Conservation (phyloP, 106 monocot genomes). For the Cymbidium sinense region DNA sequence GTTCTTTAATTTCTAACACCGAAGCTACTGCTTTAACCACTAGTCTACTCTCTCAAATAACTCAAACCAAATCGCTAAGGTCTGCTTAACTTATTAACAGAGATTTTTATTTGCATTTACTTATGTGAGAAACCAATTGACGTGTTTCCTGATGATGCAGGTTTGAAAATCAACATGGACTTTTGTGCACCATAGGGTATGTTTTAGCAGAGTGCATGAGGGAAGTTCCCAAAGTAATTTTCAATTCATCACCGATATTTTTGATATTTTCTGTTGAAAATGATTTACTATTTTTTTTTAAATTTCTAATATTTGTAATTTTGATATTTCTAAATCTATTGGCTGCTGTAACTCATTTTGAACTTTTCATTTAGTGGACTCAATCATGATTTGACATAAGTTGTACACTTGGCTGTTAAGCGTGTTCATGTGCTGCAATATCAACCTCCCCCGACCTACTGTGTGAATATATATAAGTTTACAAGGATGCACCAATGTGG, state of each 20-base stretch:
- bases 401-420: no score
- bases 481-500: no score
- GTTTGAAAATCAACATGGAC: conserved; percentile 84
- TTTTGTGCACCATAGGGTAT: conserved; percentile 84
- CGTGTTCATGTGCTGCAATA: no score
- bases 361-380: no score
- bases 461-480: no score
- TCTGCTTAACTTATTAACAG: conserved; percentile 17
- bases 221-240: conserved; percentile 47
- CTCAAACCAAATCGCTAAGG: conserved; percentile 45
- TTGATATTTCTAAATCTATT: neutral
- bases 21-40: conserved; percentile 42
- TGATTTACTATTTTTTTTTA: neutral
- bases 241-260: neutral
- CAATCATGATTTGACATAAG: no score
- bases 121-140: neutral
- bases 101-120: neutral
- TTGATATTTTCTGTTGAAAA: neutral
- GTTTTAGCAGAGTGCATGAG: conserved; percentile 71
- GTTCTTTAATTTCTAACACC: conserved; percentile 44
- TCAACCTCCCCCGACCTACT: no score
- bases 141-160: conserved; percentile 27
- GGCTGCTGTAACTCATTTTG: neutral
- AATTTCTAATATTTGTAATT: neutral
- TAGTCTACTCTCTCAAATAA: conserved; percentile 39